phyloP scores from a whole-genome alignment of 176 grass and related monocot species.

The Hyparrhenia diplandra region DNA sequence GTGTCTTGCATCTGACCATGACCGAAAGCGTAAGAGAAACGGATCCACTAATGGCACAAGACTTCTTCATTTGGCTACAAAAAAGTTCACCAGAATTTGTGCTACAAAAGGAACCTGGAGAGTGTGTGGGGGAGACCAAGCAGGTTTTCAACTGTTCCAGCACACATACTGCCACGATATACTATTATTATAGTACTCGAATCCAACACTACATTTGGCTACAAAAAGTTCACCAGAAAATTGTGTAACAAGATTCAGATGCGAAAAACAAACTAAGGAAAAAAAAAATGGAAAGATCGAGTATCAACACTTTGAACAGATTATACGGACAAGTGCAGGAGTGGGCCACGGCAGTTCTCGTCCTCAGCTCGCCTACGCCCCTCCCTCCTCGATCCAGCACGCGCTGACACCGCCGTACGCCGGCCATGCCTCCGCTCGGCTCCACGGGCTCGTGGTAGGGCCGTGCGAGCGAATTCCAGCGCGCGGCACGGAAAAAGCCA shows the following conservation, averaged over 20 bases:
- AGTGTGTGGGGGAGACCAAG: too few species aligned
- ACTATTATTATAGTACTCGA: background rate
- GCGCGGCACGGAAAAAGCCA: background rate
- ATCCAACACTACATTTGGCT: background rate
- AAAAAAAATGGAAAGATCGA: too few species aligned
- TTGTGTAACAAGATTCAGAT: background rate
- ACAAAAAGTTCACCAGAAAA: background rate
- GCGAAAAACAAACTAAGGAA: too few species aligned
- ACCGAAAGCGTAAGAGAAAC: too few species aligned
- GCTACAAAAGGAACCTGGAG: too few species aligned
- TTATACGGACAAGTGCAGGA: slow-evolving; percentile 8
- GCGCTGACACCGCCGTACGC: slow-evolving; percentile 21
- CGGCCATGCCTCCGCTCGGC: background rate
- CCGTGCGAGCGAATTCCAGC: slow-evolving; percentile 16
- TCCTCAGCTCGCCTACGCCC: background rate
- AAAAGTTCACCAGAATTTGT: too few species aligned
- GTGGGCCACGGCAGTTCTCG: background rate
- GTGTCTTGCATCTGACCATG: too few species aligned
- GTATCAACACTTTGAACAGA: too few species aligned
- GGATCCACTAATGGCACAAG: too few species aligned
- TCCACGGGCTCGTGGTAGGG: slow-evolving; percentile 42
- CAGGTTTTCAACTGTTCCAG: background rate
- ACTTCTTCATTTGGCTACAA: too few species aligned
- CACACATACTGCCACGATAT: background rate
- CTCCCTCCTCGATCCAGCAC: background rate